Evolutionary conservation across 1,284 basidiomycete species (phyloP).

Genomic region (Agroathelia rolfsii): DNA sequence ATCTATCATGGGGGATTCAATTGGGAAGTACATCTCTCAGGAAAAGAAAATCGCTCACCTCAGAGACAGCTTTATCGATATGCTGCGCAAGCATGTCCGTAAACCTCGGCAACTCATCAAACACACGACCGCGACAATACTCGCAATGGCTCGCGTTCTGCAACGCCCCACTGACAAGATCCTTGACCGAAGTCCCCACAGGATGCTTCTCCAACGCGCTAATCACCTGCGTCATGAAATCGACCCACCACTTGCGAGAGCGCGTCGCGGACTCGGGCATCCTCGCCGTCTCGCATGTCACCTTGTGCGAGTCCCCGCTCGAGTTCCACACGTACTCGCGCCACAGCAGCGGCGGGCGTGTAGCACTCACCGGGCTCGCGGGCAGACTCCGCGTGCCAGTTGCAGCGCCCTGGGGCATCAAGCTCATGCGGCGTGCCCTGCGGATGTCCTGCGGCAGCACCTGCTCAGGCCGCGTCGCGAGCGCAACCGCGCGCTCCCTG

Average conservation of each 20-base stretch:
- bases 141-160: constrained; percentile 14
- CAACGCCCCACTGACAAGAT: constrained; percentile 14
- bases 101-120: constrained; percentile 15
- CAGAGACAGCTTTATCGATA: constrained; percentile 13
- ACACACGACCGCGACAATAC: constrained; percentile 14
- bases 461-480: no score
- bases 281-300: constrained; percentile 13
- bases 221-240: constrained; percentile 20
- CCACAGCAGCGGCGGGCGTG: constrained; percentile 13
- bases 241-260: constrained; percentile 21
- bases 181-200: constrained; percentile 15
- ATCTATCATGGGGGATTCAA: no score
- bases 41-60: no score
- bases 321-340: constrained; percentile 23
- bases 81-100: constrained; percentile 15
- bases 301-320: constrained; percentile 14
- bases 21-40: no score
- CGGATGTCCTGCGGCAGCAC: no score
- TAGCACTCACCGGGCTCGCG: constrained; percentile 18
- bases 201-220: constrained; percentile 14
- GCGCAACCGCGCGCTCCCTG: no score
- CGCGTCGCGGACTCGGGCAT: constrained; percentile 18
- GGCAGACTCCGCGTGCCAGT: constrained; percentile 15
- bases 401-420: no score
- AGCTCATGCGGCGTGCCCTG: no score